Conservation (phyloP, 148 eudicot species). For the Camellia japonica region DNA sequence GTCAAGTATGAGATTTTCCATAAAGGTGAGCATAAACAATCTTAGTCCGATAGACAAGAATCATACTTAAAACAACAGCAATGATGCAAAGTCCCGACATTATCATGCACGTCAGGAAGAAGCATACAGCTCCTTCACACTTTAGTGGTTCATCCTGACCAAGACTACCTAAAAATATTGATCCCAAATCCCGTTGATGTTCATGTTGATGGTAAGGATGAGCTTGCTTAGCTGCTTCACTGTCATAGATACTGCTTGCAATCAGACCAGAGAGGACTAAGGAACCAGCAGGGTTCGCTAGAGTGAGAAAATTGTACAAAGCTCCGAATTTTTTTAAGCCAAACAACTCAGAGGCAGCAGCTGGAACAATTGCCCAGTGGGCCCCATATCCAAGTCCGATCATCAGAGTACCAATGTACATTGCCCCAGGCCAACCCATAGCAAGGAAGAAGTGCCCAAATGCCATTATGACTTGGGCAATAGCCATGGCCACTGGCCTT, state of each 20-base stretch:
- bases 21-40: conserved; percentile 67
- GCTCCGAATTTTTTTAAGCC: conserved; percentile 88
- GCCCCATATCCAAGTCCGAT: conserved; percentile 97
- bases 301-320: conserved; percentile 77
- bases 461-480: conserved; percentile 73
- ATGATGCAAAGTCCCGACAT: conserved; percentile 73
- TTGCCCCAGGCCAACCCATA: conserved; percentile 86
- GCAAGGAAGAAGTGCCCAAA: conserved; percentile 72
- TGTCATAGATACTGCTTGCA: conserved; percentile 81
- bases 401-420: conserved; percentile 76
- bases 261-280: conserved; percentile 73
- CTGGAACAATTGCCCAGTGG: conserved; percentile 94
- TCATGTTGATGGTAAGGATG: conserved; percentile 31
- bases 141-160: conserved; percentile 51
- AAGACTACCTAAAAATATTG: conserved; percentile 24
- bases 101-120: conserved; percentile 69
- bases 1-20: conserved; percentile 50
- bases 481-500: conserved; percentile 74
- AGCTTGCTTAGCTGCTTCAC: conserved; percentile 91
- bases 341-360: conserved; percentile 86
- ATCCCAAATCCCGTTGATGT: conserved; percentile 18
- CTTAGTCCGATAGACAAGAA: conserved; percentile 77
- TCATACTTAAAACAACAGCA: conserved; percentile 61
- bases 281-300: conserved; percentile 91
- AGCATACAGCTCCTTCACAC: conserved; percentile 80